phyloP scores from a whole-genome alignment of 2,329 filamentous ascomycete species.

The Fusarium tuaranense region DNA sequence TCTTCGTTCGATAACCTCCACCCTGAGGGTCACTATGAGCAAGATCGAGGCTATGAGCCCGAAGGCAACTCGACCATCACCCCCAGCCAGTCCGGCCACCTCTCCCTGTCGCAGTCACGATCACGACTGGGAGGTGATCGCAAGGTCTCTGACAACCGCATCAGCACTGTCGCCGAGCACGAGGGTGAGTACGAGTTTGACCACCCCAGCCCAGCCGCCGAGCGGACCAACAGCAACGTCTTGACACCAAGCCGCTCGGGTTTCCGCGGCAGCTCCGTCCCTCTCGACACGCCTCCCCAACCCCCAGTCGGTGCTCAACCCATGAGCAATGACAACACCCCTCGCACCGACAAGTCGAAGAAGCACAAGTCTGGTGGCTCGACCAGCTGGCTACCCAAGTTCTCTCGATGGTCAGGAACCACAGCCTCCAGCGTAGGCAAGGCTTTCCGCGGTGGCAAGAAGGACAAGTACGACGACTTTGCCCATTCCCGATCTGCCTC shows the following conservation, averaged over 20 bases:
- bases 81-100: conserved; percentile 80
- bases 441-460: conserved; percentile 75
- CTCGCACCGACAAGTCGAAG: conserved; percentile 77
- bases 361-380: conserved; percentile 92
- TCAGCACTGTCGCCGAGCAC: conserved; percentile 89
- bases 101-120: conserved; percentile 70
- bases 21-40: conserved; percentile 72
- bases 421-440: conserved; percentile 89
- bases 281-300: conserved; percentile 70
- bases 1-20: conserved; percentile 78
- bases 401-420: conserved; percentile 97
- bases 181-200: conserved; percentile 79
- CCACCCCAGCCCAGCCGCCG: conserved; percentile 55
- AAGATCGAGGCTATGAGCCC: conserved; percentile 82
- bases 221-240: conserved; percentile 61
- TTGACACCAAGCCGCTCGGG: conserved; percentile 69
- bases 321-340: conserved; percentile 83
- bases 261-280: conserved; percentile 64
- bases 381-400: conserved; percentile 85
- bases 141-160: conserved; percentile 79
- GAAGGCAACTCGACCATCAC: conserved; percentile 80
- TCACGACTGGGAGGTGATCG: conserved; percentile 61
- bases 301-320: conserved; percentile 51
- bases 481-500: conserved; percentile 81
- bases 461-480: conserved; percentile 71